These are phyloP conservation scores for Pelargonium citronellum DNA, from an alignment of 441 rosid species.

Conservation along the genomic window DNA sequence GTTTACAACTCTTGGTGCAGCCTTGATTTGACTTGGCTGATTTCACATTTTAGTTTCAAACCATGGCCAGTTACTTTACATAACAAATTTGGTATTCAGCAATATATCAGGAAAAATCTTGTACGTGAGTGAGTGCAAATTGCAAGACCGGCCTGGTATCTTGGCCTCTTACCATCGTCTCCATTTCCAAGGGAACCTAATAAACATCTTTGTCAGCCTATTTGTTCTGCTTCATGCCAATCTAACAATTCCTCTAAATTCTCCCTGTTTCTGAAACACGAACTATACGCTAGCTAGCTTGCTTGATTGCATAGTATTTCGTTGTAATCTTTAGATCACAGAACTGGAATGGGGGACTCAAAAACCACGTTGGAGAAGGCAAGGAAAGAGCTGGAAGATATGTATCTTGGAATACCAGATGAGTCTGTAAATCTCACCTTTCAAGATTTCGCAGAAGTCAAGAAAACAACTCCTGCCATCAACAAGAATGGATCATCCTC, in stretches of 20 bases:
- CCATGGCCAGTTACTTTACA: too few relatives aligned
- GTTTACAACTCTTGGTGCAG: not conserved
- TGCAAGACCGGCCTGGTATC: constrained; percentile 17
- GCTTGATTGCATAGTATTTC: too few relatives aligned
- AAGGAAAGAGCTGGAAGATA: constrained; percentile 53
- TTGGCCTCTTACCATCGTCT: constrained; percentile 11
- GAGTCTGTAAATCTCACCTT: constrained; percentile 71
- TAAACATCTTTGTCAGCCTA: not conserved
- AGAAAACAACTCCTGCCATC: constrained; percentile 4
- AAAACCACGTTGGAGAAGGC: constrained; percentile 34
- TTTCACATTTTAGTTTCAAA: not conserved
- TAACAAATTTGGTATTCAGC: too few relatives aligned
- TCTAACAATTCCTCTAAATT: not conserved
- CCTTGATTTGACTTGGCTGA: not conserved
- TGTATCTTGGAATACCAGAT: constrained; percentile 57
- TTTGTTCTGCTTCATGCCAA: not conserved
- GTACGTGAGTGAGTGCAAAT: not conserved
- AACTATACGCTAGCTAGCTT: too few relatives aligned
- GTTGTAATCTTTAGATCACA: not conserved
- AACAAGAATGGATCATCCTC: not conserved
- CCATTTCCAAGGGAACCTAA: constrained; percentile 16
- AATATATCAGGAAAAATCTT: too few relatives aligned
- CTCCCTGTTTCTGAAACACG: not conserved
- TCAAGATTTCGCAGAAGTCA: constrained; percentile 44
- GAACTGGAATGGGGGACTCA: constrained; percentile 33